Conservation (phyloP, 768 basidiomycete genomes). For the Boletus sp. region DNA sequence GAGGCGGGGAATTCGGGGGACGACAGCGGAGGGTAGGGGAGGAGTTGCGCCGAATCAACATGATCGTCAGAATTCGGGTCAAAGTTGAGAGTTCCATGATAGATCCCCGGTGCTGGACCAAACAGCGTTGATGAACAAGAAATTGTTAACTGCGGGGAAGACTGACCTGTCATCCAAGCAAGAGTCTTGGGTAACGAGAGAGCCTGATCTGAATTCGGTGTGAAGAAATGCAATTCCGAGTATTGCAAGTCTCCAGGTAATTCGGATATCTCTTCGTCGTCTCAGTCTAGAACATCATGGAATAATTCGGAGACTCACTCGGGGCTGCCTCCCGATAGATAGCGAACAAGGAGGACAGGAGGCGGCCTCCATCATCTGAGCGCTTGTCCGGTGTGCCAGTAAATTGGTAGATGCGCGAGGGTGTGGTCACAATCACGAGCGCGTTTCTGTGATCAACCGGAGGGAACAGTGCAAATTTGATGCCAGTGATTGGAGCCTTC, state of each 20-base stretch:
- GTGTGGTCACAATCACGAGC: slow-evolving; percentile 79
- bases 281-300: slow-evolving; percentile 17
- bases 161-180: slow-evolving; percentile 89
- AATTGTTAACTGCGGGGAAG: not conserved
- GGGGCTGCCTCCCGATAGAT: slow-evolving; percentile 73
- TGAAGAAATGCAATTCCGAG: slow-evolving; percentile 81
- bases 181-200: slow-evolving; percentile 67
- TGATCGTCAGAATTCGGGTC: slow-evolving; percentile 66
- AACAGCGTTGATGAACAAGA: not conserved
- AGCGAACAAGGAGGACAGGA: slow-evolving; percentile 73
- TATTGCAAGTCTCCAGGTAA: slow-evolving; percentile 73
- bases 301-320: slow-evolving; percentile 50
- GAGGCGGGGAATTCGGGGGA: slow-evolving; percentile 24
- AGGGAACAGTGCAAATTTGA: slow-evolving; percentile 77
- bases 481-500: slow-evolving; percentile 76
- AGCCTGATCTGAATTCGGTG: slow-evolving; percentile 65
- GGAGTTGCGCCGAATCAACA: slow-evolving; percentile 72
- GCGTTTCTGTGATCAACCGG: slow-evolving; percentile 57
- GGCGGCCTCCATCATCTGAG: slow-evolving; percentile 69
- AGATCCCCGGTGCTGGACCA: slow-evolving; percentile 75
- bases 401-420: slow-evolving; percentile 88
- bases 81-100: slow-evolving; percentile 76
- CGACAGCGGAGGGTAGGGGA: slow-evolving; percentile 63
- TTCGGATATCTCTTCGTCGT: slow-evolving; percentile 76
- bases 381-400: slow-evolving; percentile 63